Evolutionary conservation across 164 flowering plant species (phyloP).

Genomic region (Macadamia tetraphylla): DNA sequence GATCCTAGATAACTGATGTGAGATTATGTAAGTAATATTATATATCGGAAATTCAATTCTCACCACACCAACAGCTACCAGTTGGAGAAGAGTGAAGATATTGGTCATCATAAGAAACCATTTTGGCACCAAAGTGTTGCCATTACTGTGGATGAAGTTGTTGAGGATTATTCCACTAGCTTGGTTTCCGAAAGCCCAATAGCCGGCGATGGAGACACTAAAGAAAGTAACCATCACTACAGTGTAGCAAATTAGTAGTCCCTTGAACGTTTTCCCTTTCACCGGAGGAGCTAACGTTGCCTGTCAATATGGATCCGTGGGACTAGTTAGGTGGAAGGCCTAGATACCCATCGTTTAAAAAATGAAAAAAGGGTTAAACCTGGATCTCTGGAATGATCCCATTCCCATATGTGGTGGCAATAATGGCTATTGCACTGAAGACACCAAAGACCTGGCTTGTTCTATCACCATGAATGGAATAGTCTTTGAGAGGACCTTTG

Average conservation of each 20-base stretch:
- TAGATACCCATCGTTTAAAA: not conserved
- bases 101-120: constrained; percentile 65
- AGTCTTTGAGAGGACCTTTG: constrained; percentile 56
- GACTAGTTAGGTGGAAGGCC: not conserved
- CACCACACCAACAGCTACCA: constrained; percentile 73
- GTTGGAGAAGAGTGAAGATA: constrained; percentile 54
- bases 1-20: too few relatives aligned
- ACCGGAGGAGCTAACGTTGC: constrained; percentile 90
- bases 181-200: constrained; percentile 92
- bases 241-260: constrained; percentile 64
- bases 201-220: constrained; percentile 79
- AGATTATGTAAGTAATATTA: too few relatives aligned
- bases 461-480: constrained; percentile 35
- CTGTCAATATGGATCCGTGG: constrained; percentile 5
- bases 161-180: constrained; percentile 41
- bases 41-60: not conserved
- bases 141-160: constrained; percentile 47
- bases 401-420: constrained; percentile 90
- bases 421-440: constrained; percentile 73
- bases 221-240: constrained; percentile 60
- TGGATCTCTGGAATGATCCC: constrained; percentile 97
- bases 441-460: constrained; percentile 46
- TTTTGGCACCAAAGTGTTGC: constrained; percentile 50
- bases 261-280: constrained; percentile 94
- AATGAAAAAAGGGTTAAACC: constrained; percentile 24